Evolutionary conservation across 2,329 filamentous ascomycete genomes (phyloP).

Genomic region (Cytospora leucostoma): DNA sequence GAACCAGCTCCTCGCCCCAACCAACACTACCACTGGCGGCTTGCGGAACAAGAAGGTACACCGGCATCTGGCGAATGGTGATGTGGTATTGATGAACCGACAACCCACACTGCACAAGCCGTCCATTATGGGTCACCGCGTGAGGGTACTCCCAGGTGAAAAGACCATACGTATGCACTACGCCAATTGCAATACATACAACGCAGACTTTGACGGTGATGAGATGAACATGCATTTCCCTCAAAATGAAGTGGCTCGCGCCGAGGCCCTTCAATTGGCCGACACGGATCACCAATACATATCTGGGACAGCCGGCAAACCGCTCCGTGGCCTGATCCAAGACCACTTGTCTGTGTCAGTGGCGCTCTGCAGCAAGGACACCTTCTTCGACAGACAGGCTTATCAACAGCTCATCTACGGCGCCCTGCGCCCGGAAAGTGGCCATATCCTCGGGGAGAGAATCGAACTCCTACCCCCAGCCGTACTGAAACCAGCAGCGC

Average conservation of each 20-base stretch:
- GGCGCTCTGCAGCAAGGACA: conserved; percentile 85
- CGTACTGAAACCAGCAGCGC: conserved; percentile 73
- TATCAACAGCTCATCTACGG: conserved; percentile 95
- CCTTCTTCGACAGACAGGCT: conserved; percentile 82
- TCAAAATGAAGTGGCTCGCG: conserved; percentile 90
- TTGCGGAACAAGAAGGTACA: conserved; percentile 94
- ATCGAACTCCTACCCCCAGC: conserved; percentile 81
- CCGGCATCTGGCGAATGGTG: conserved; percentile 91
- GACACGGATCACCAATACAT: conserved; percentile 98
- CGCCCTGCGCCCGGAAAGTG: conserved; percentile 84
- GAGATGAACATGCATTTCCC: conserved; percentile 99
- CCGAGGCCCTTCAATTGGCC: conserved; percentile 89
- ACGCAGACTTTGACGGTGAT: conserved; percentile 98
- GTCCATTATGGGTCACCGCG: conserved; percentile 97
- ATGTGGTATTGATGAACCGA: conserved; percentile 98
- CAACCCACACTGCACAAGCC: conserved; percentile 98
- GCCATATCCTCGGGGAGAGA: conserved; percentile 79
- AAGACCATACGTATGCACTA: conserved; percentile 99
- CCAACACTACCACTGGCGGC: conserved; percentile 71
- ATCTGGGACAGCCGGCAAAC: conserved; percentile 89
- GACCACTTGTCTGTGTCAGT: conserved; percentile 97
- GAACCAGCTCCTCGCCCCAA: conserved; percentile 88
- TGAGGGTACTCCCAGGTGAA: conserved; percentile 87
- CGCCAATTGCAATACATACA: conserved; percentile 99
- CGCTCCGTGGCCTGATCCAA: conserved; percentile 92